Percentiles rank a stretch among this genome's conserved stretches.
These are phyloP conservation scores for Termitomyces sp. DNA, from an alignment of 768 basidiomycete species.

Conservation along the genomic window DNA sequence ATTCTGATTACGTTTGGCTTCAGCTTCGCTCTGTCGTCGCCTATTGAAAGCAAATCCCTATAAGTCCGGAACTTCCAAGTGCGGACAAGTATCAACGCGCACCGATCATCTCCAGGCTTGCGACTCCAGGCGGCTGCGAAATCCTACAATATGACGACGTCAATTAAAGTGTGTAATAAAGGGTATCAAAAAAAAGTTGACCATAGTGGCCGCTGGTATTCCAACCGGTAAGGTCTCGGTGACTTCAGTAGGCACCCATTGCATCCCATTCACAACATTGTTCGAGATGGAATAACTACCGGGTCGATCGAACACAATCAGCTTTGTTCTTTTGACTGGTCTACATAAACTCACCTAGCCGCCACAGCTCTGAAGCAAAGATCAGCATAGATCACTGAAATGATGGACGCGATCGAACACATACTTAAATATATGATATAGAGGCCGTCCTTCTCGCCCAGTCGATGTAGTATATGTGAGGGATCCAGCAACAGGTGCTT, in stretches of 20 bases:
- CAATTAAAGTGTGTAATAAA: background rate
- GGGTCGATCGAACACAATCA: constrained; percentile 18
- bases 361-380: constrained; percentile 55
- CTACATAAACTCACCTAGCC: constrained; percentile 53
- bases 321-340: background rate
- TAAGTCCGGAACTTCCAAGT: constrained; percentile 1
- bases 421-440: constrained; percentile 76
- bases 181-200: constrained; percentile 25
- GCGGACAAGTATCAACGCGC: constrained; percentile 12
- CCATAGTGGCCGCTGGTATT: constrained; percentile 56
- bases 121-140: constrained; percentile 57
- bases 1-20: constrained; percentile 45
- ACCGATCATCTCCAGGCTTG: constrained; percentile 45
- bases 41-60: constrained; percentile 18
- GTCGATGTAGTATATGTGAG: constrained; percentile 70
- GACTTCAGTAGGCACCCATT: constrained; percentile 69
- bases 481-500: constrained; percentile 57
- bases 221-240: constrained; percentile 57
- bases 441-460: constrained; percentile 54
- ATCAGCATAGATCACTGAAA: constrained; percentile 15
- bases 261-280: constrained; percentile 64
- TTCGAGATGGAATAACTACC: constrained; percentile 68
- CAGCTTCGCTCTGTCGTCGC: constrained; percentile 37
- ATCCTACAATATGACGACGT: constrained; percentile 39
- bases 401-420: constrained; percentile 19